Conservation (phyloP, 2,329 filamentous ascomycete genomes). For the Xylaria sp. region DNA sequence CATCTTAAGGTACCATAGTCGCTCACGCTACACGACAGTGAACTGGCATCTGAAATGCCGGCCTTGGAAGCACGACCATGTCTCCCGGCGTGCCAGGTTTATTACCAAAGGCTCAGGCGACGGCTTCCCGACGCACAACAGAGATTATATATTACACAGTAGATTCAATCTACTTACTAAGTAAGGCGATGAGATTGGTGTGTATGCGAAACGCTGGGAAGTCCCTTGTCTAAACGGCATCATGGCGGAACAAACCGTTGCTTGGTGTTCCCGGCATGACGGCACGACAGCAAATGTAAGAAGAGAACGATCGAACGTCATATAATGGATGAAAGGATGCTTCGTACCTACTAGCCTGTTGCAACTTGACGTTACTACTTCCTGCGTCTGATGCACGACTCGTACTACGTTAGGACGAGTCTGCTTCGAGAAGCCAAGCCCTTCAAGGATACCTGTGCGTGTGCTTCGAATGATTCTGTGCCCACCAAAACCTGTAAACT, state of each 20-base stretch:
- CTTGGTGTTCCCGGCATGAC: background rate
- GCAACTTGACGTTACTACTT: background rate
- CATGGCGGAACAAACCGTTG: slow-evolving; percentile 10
- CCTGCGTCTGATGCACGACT: too few relatives aligned
- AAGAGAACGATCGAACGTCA: background rate
- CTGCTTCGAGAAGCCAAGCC: background rate
- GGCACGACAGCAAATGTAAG: background rate
- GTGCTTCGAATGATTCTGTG: background rate
- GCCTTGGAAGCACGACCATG: slow-evolving; percentile 2
- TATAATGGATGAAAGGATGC: background rate
- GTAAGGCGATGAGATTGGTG: too few relatives aligned
- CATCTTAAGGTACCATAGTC: background rate
- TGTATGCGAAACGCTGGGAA: slow-evolving; percentile 1
- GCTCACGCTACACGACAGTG: background rate
- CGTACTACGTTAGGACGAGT: too few relatives aligned
- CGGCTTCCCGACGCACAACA: slow-evolving; percentile 5
- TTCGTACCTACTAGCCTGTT: background rate
- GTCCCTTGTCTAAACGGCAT: background rate
- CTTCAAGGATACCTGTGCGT: background rate
- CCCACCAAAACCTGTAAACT: background rate
- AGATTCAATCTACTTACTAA: too few relatives aligned
- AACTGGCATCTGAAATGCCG: slow-evolving; percentile 6
- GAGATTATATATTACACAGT: background rate
- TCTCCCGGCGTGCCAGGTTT: slow-evolving; percentile 1
- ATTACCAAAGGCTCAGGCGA: slow-evolving; percentile 5